Evolutionary conservation across 805 yeast species (phyloP).

Genomic region (Lipomyces spencermartinsiae): DNA sequence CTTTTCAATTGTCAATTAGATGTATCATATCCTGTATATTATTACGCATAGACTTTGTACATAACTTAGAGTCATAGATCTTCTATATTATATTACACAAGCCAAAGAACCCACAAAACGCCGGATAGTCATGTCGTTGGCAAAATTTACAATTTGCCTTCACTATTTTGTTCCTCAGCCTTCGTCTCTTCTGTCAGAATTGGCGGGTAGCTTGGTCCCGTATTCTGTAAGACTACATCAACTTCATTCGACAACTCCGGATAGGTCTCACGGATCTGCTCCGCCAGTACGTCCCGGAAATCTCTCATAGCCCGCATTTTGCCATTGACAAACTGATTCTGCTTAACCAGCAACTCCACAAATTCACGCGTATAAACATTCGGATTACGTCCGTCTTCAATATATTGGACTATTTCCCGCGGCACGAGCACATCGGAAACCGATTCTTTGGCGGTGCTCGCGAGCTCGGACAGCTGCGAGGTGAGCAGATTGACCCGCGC

Average conservation of each 20-base stretch:
- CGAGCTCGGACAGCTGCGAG: conserved; percentile 26
- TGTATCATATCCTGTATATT: not conserved
- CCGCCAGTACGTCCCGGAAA: conserved; percentile 70
- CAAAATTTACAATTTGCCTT: not conserved
- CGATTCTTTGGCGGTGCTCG: conserved; percentile 17
- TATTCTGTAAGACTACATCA: conserved; percentile 27
- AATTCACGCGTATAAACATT: conserved; percentile 97
- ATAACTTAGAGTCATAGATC: not conserved
- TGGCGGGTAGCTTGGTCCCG: conserved; percentile 20
- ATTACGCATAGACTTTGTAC: not conserved
- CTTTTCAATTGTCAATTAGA: not conserved
- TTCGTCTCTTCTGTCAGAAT: not conserved
- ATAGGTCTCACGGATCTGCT: conserved; percentile 73
- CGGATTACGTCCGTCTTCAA: conserved; percentile 96
- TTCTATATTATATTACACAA: not conserved
- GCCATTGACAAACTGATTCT: conserved; percentile 87
- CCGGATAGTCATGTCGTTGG: not conserved
- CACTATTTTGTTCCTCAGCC: not conserved
- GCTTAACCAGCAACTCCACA: conserved; percentile 88
- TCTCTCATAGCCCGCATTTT: conserved; percentile 67
- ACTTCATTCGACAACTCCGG: conserved; percentile 73
- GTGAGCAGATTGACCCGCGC: conserved; percentile 41
- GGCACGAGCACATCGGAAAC: conserved; percentile 53
- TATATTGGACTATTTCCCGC: conserved; percentile 83
- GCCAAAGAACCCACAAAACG: not conserved